Evolutionary conservation across 1,284 basidiomycete genomes (phyloP).

Genomic region (Cronartium ribicola): DNA sequence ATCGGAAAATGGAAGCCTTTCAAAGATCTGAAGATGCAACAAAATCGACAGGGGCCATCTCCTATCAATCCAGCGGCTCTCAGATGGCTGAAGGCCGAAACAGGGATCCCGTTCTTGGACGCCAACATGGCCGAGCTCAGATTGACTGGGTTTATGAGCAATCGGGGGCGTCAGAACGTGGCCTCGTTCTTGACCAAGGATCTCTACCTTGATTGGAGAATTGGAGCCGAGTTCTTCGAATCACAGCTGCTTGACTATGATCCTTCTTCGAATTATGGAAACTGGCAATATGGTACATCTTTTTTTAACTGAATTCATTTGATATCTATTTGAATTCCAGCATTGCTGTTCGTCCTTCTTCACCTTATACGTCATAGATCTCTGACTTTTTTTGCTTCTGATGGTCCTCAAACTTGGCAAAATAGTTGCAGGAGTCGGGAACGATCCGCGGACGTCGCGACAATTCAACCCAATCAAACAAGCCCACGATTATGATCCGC

Average conservation of each 20-base stretch:
- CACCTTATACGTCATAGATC: too few species aligned
- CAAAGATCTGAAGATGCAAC: constrained; percentile 49
- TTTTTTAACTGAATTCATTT: not conserved
- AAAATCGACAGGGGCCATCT: constrained; percentile 43
- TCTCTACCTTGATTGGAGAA: constrained; percentile 58
- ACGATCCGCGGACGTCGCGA: constrained; percentile 57
- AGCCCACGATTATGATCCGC: constrained; percentile 57
- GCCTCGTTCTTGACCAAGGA: constrained; percentile 59
- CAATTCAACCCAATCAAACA: constrained; percentile 62
- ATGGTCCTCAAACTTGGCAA: constrained; percentile 42
- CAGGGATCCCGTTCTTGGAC: constrained; percentile 59
- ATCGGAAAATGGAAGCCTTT: constrained; percentile 48
- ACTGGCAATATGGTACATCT: constrained; percentile 53
- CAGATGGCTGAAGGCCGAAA: constrained; percentile 56
- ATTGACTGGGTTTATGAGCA: constrained; percentile 59
- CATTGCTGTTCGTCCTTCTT: not conserved
- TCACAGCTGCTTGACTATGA: constrained; percentile 56
- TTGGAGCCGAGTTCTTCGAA: constrained; percentile 59
- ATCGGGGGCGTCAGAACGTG: constrained; percentile 60
- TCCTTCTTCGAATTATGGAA: constrained; percentile 53
- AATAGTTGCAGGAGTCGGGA: constrained; percentile 57
- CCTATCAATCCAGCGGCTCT: constrained; percentile 45
- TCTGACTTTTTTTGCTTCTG: too few species aligned
- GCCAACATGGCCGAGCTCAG: constrained; percentile 58
- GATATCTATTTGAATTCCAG: not conserved